Conservation (phyloP, 2,329 filamentous ascomycete species). For the Cladosporium sp. region DNA sequence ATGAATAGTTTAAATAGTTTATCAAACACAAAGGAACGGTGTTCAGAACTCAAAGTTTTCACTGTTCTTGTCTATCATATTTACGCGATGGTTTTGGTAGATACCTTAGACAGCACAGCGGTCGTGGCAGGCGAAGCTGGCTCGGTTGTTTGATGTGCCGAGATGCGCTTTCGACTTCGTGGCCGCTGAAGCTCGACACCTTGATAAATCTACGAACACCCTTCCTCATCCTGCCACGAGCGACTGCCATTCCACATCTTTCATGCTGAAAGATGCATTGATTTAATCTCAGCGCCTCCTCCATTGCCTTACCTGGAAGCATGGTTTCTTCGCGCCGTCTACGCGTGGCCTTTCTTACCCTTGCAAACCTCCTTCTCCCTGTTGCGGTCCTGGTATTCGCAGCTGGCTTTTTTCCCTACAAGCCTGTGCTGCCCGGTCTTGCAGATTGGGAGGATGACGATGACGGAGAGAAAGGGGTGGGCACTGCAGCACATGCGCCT, state of each 20-base stretch:
- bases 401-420: slow-evolving; percentile 95
- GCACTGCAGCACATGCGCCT: slow-evolving; percentile 50
- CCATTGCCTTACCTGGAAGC: neutral
- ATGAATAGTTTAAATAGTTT: neutral
- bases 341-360: slow-evolving; percentile 48
- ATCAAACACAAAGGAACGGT: neutral
- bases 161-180: neutral
- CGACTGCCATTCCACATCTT: neutral
- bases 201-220: neutral
- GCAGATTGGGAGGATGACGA: slow-evolving; percentile 48
- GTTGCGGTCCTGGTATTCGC: slow-evolving; percentile 71
- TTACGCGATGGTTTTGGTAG: neutral
- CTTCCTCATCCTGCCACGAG: neutral
- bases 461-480: slow-evolving; percentile 5
- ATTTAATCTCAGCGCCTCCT: neutral
- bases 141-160: neutral
- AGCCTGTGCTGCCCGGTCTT: slow-evolving; percentile 84
- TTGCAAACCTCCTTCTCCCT: slow-evolving; percentile 77
- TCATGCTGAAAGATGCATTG: neutral
- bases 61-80: neutral
- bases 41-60: neutral
- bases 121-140: neutral
- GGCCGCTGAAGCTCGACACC: neutral
- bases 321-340: slow-evolving; percentile 19
- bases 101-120: too few relatives aligned